Evolutionary conservation across 169 alveolate species (phyloP).

Genomic region (Plasmodium cynomolgi): DNA sequence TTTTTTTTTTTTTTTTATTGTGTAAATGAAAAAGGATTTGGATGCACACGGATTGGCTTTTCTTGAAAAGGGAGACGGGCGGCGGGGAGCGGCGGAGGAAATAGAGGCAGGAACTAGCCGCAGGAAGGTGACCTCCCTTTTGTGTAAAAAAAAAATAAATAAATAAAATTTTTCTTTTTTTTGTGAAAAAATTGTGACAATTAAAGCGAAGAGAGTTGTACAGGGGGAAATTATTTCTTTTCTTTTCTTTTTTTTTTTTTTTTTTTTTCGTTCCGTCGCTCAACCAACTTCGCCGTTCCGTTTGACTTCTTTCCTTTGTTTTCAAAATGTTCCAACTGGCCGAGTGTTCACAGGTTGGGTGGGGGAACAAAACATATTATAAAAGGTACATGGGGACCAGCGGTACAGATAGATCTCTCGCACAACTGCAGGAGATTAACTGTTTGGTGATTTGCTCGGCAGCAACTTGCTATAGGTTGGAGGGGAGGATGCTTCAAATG

Average conservation of each 20-base stretch:
- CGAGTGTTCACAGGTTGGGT: not conserved
- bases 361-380: not conserved
- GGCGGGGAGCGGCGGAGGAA: not conserved
- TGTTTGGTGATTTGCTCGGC: not conserved
- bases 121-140: not conserved
- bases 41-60: not conserved
- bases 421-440: not conserved
- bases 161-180: not conserved
- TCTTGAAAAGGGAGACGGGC: slow-evolving; percentile 7
- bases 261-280: not conserved
- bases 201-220: slow-evolving; percentile 6
- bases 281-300: not conserved
- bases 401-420: not conserved
- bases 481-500: not conserved
- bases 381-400: not conserved
- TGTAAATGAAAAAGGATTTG: not conserved
- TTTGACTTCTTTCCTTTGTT: not conserved
- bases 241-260: not conserved
- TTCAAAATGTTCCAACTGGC: not conserved
- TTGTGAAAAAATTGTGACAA: not conserved
- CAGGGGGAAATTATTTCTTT: not conserved
- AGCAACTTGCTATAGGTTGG: not conserved
- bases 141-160: not conserved
- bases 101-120: not conserved
- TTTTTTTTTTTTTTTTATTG: not conserved